Evolutionary conservation across 2,329 filamentous ascomycete species (phyloP), one percentile per base, ranked within the genome.

Genomic region (Fusarium pseudograminearum): DNA sequence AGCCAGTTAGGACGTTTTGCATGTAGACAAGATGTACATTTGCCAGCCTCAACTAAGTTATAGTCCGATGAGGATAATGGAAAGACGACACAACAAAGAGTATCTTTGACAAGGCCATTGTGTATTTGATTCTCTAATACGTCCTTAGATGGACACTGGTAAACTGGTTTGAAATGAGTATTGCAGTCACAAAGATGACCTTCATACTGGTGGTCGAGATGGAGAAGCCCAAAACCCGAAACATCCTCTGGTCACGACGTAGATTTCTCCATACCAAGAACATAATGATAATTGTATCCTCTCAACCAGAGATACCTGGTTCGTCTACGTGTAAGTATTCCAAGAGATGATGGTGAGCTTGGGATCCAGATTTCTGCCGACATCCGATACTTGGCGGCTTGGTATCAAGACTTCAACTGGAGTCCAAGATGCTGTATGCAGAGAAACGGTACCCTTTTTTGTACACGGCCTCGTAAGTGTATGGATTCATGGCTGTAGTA

Each of bases 21-120:
- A 4, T 75, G 75, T 8, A 67, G 40, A 22, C 76, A 61, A 26
- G 11, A 82, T 82, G 80, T 15, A 82, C 78, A 33, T 82, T 82
- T 56, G 79, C 55, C n/a, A 82, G 73, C 10, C 76, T 76, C 77
- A 51, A 31, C 68, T 46, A 66, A 26, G 40, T 52, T 45, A 45
- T 45, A 34, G 24, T 66, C 53, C 41, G 33, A 31, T 20, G 22
- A 36, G 14, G 65, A 59, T 14, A 61, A 28, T 28, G 26, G 62
- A 12, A 76, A 28, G 15, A 76, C 57, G 11, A 80, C 78, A 60
- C 79, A 79, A 58, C 78, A 81, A 8, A 81, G 73, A 3, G 78
- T 79, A 61, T 62, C 53, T 33, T 51, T 80, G 73, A 31, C 78
- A 50, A 76, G 81, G 15, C 69, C 73, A 51, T 76, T 79, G 73